Percentiles rank a stretch among this genome's conserved stretches.
These are phyloP conservation scores for Brassica carinata DNA, from an alignment of 345 rosid genomes.

Conservation along the genomic window DNA sequence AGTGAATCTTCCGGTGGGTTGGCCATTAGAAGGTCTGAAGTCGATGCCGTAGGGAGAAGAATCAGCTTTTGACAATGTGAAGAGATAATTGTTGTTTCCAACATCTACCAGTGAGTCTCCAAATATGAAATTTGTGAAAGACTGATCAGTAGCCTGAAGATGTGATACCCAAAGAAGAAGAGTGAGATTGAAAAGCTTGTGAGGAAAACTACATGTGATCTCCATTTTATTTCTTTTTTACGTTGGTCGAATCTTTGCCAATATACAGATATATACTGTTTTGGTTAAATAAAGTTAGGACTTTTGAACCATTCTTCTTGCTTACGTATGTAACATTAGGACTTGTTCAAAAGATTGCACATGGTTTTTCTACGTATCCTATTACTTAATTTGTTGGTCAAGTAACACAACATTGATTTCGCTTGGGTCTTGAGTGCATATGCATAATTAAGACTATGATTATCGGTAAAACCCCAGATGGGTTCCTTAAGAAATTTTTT, in stretches of 20 bases:
- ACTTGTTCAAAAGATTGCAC: slow-evolving; percentile 35
- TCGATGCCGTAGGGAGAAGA: slow-evolving; percentile 73
- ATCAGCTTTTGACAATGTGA: slow-evolving; percentile 63
- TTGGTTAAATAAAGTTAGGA: slow-evolving; percentile 12
- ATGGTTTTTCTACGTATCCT: slow-evolving; percentile 29
- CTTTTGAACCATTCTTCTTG: slow-evolving; percentile 30
- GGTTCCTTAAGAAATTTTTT: too few relatives aligned
- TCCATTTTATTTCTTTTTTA: not conserved
- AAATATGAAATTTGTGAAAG: slow-evolving; percentile 50
- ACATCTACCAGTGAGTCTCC: slow-evolving; percentile 70
- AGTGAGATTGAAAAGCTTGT: slow-evolving; percentile 5
- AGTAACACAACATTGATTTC: not conserved
- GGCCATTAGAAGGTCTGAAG: slow-evolving; percentile 69
- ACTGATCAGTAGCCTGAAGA: slow-evolving; percentile 9
- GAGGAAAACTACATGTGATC: slow-evolving; percentile 8
- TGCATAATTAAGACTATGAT: not conserved
- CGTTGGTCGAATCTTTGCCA: not conserved
- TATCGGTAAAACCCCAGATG: too few relatives aligned
- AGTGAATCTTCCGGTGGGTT: slow-evolving; percentile 72
- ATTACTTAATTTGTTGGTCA: not conserved
- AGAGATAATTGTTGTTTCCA: slow-evolving; percentile 61
- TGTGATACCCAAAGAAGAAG: slow-evolving; percentile 18
- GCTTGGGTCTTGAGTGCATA: too few relatives aligned
- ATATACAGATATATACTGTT: slow-evolving; percentile 6
- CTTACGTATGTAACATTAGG: slow-evolving; percentile 23